Evolutionary conservation across 768 basidiomycete species (phyloP).

Genomic region (Sarcodon sp.): DNA sequence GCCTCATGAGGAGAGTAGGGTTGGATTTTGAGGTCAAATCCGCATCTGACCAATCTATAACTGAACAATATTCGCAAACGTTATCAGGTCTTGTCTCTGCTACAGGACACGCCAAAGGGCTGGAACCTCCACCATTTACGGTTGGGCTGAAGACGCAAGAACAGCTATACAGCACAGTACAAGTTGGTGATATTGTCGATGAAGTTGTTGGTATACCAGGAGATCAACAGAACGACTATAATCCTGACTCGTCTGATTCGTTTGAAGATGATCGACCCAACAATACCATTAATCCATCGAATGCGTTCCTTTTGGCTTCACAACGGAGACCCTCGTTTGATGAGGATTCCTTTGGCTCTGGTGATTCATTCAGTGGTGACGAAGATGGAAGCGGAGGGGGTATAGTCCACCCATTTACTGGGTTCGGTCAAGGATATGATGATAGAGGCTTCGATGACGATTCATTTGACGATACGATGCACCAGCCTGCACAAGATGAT

Average conservation of each 20-base stretch:
- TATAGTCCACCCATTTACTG: conserved; percentile 50
- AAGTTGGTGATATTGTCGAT: conserved; percentile 12
- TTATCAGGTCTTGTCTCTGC: neutral
- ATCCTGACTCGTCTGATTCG: conserved; percentile 27
- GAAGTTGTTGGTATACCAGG: conserved; percentile 5
- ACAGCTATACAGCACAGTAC: conserved; percentile 12
- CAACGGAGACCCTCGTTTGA: conserved; percentile 18
- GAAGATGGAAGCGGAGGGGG: conserved; percentile 21
- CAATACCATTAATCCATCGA: conserved; percentile 52
- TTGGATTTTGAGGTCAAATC: conserved; percentile 4
- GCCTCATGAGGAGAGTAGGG: conserved; percentile 54
- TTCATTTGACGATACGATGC: conserved; percentile 33
- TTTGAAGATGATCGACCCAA: conserved; percentile 35
- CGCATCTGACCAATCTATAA: neutral
- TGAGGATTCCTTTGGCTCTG: conserved; percentile 22
- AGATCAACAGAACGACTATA: conserved; percentile 35
- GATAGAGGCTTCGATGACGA: conserved; percentile 21
- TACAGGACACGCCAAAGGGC: neutral
- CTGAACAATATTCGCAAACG: neutral
- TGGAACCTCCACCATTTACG: neutral
- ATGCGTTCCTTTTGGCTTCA: conserved; percentile 56
- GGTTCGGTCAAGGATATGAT: conserved; percentile 35
- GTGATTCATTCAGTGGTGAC: conserved; percentile 42
- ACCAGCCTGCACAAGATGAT: conserved; percentile 18
- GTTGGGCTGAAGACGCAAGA: conserved; percentile 12